Evolutionary conservation across 768 basidiomycete species (phyloP).

Genomic region (Rhizopogon vinicolor): DNA sequence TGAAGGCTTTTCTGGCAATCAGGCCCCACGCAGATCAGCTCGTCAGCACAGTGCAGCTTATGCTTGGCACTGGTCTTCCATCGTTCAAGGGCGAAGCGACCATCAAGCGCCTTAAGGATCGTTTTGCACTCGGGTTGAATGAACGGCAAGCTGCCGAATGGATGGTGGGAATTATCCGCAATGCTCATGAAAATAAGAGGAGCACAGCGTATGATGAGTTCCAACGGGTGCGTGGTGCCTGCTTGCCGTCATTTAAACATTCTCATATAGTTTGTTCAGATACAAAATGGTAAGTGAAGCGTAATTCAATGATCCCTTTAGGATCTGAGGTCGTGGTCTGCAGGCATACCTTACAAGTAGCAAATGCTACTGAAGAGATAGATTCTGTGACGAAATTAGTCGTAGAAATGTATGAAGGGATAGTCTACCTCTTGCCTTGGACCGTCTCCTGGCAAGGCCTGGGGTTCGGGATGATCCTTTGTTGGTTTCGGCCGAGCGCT

Average conservation of each 20-base stretch:
- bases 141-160: slow-evolving; percentile 92
- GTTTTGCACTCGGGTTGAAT: slow-evolving; percentile 77
- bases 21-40: slow-evolving; percentile 93
- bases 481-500: background rate
- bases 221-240: slow-evolving; percentile 59
- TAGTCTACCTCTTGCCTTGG: background rate
- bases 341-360: slow-evolving; percentile 29
- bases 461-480: background rate
- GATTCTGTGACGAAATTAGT: background rate
- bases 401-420: background rate
- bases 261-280: slow-evolving; percentile 17
- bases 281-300: slow-evolving; percentile 39
- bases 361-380: background rate
- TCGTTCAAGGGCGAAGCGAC: slow-evolving; percentile 97
- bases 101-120: slow-evolving; percentile 79
- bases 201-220: slow-evolving; percentile 96
- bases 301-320: background rate
- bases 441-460: background rate
- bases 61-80: slow-evolving; percentile 93
- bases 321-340: background rate
- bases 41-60: slow-evolving; percentile 81
- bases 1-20: slow-evolving; percentile 95
- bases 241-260: background rate
- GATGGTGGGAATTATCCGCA: slow-evolving; percentile 85
- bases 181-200: slow-evolving; percentile 93